These are phyloP conservation scores for Magnolia sinica DNA, from an alignment of 164 flowering plant species.

Conservation along the genomic window DNA sequence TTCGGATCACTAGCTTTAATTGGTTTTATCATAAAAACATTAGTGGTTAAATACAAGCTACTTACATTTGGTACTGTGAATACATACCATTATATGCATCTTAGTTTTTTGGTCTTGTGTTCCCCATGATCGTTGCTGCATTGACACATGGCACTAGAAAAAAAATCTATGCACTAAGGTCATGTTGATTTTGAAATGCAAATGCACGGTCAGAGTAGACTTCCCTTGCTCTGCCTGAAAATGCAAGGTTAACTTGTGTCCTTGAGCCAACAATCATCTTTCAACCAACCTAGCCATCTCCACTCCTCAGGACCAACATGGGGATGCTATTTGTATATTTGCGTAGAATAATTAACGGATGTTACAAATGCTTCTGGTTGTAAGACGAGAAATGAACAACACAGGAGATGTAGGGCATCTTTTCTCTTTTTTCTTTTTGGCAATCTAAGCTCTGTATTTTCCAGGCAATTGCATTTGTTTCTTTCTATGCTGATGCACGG, in stretches of 20 bases:
- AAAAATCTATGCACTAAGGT: no score
- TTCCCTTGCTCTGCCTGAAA: no score
- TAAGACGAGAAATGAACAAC: neutral
- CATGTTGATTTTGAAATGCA: no score
- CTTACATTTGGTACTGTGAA: no score
- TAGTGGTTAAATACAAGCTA: no score
- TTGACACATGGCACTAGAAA: neutral
- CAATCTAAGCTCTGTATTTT: slow-evolving; percentile 3
- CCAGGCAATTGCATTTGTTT: slow-evolving; percentile 69
- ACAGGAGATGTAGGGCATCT: neutral
- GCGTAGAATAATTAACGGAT: neutral
- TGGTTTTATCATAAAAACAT: no score
- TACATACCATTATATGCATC: neutral
- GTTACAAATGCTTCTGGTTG: neutral
- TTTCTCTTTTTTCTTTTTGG: neutral
- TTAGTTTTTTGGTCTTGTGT: neutral
- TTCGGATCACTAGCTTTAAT: no score
- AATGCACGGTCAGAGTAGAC: no score
- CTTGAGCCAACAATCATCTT: neutral
- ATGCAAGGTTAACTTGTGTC: neutral
- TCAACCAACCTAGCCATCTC: neutral
- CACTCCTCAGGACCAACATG: neutral
- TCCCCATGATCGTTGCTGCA: neutral
- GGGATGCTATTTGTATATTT: neutral
- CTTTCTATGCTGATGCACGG: slow-evolving; percentile 64